phyloP scores from a whole-genome alignment of 345 rosid genomes.

The Kandelia obovata region DNA sequence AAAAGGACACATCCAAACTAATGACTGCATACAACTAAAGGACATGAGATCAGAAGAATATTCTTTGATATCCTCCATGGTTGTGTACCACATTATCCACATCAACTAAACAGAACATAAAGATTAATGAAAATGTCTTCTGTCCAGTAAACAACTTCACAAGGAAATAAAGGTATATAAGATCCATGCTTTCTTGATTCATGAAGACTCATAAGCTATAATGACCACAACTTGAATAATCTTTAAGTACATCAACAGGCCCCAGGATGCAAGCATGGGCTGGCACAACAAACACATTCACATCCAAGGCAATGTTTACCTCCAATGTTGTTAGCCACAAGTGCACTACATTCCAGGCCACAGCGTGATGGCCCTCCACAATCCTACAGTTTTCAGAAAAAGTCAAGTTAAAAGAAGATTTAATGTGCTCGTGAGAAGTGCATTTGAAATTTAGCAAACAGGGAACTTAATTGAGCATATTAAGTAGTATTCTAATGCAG shows the following conservation, averaged over 20 bases:
- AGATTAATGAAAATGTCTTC: neutral
- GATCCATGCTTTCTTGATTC: neutral
- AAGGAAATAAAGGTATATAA: neutral
- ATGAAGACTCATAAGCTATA: too few relatives aligned
- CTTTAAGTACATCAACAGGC: neutral
- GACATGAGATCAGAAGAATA: neutral
- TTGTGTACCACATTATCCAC: neutral
- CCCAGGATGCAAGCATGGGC: too few relatives aligned
- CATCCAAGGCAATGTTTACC: conserved; percentile 43
- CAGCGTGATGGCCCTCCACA: conserved; percentile 82
- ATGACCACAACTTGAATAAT: neutral
- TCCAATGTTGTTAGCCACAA: conserved; percentile 49
- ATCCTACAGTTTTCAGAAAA: conserved; percentile 38
- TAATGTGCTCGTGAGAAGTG: neutral
- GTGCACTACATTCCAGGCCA: conserved; percentile 80
- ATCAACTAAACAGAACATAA: too few relatives aligned
- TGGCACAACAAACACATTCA: neutral
- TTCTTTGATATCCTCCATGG: neutral
- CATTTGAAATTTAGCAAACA: neutral
- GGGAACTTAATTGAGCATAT: neutral
- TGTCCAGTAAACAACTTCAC: neutral
- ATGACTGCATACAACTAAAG: neutral
- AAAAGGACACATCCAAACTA: neutral
- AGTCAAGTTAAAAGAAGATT: neutral
- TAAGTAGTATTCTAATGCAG: neutral